Base-by-base conservation (phyloP, 2,329 filamentous ascomycete genomes). In the Penicillium glabrum region DNA sequence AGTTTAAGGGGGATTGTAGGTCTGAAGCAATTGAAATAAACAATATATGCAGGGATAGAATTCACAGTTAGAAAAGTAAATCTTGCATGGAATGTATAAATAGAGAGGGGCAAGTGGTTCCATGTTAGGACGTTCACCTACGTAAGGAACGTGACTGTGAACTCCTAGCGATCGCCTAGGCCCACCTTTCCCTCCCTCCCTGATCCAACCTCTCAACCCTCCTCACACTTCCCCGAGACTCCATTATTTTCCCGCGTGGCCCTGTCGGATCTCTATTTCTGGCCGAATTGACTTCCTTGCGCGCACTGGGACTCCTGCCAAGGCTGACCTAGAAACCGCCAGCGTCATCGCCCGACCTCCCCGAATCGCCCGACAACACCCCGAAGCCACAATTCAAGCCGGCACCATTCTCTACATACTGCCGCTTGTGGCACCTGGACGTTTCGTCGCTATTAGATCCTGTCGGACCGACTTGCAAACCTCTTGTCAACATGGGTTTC, bases 401-500 rank as follows among this genome's bases (percentile, higher is more conserved):
- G 50, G 53, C 54, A 52, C 29, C 23, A 37, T 21, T 21, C 29
- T 33, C 24, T 51, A 51, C 37, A 56, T 53, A 57, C 56, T 58
- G 54, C 56, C 56, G 48, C 35, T 47, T 35, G 60, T 54, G 56
- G 63, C 51, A 46, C 39, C 41, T 33, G 47, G 44, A 41, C 16
- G 37, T 45, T 46, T 37, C 26, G 48, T 51, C 27, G 27, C 35
- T 24, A n/a, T 56, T 33, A 53, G 35, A 51, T 35, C 43, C 46
- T 39, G 51, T 16, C 29, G 21, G 43, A 31, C 49, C 47, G 21
- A n/a, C 33, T 46, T 27, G 43, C 23, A 50, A 33, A 44, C 27
- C 48, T 48, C 45, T 41, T 43, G 53, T 54, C 63, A 72, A 58
- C 54, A 97, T 97, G 93, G 91, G 89, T 64, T 98, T 98, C 80